Evolutionary conservation across 768 basidiomycete genomes (phyloP).

Genomic region (Floccularia luteovirens): DNA sequence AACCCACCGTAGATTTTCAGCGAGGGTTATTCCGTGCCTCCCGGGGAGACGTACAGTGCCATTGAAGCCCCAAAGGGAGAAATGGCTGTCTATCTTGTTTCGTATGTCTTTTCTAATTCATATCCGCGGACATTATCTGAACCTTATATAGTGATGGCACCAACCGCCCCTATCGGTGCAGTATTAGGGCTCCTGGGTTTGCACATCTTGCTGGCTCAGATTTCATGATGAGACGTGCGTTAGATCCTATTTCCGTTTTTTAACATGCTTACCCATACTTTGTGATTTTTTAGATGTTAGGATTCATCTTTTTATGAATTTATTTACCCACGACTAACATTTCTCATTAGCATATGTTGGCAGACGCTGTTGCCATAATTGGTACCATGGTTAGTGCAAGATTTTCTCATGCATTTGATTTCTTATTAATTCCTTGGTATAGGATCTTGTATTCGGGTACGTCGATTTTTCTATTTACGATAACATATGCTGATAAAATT

Average conservation of each 20-base stretch:
- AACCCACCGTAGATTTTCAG: conserved; percentile 64
- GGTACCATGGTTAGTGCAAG: conserved; percentile 79
- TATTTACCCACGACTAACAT: conserved; percentile 9
- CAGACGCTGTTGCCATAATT: conserved; percentile 94
- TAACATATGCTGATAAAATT: conserved; percentile 1
- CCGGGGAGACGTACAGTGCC: conserved; percentile 92
- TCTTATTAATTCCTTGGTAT: conserved; percentile 5
- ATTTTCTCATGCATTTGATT: conserved; percentile 4
- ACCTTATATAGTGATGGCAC: conserved; percentile 65
- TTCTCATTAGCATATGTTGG: conserved; percentile 67
- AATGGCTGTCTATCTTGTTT: conserved; percentile 98
- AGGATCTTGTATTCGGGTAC: conserved; percentile 93
- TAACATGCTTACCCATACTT: too few species aligned
- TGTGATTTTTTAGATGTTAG: conserved; percentile 32
- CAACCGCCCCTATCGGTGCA: conserved; percentile 94
- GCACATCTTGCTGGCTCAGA: conserved; percentile 94
- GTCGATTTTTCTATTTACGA: conserved; percentile 21
- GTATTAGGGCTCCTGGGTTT: conserved; percentile 95
- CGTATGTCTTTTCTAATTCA: conserved; percentile 34
- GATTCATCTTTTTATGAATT: conserved; percentile 7
- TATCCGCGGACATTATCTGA: conserved; percentile 2
- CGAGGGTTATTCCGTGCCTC: conserved; percentile 95
- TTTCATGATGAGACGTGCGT: conserved; percentile 94
- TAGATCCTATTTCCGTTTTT: conserved; percentile 7
- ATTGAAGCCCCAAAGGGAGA: conserved; percentile 99